Percentiles rank a stretch among this genome's conserved stretches.
These are phyloP conservation scores for Pelargonium cotyledonis DNA, from an alignment of 441 rosid species.

Conservation along the genomic window DNA sequence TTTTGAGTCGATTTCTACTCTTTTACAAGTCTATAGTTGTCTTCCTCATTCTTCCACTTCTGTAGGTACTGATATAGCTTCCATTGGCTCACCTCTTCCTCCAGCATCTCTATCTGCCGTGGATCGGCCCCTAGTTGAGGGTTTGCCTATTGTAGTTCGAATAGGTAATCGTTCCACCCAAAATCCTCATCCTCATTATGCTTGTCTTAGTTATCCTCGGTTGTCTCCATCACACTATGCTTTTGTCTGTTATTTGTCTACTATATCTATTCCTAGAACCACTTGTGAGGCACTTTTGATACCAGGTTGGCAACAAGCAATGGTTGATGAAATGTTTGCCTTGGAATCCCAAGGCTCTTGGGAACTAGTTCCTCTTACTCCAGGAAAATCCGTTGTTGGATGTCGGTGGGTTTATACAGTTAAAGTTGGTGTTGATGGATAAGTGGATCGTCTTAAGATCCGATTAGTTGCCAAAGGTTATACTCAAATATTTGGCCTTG, in stretches of 20 bases:
- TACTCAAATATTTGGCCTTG: slow-evolving; percentile 3
- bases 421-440: slow-evolving; percentile 5
- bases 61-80: too few relatives aligned
- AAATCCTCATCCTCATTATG: neutral
- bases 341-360: neutral
- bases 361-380: neutral
- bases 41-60: too few relatives aligned
- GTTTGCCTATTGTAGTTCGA: neutral
- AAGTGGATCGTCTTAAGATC: neutral
- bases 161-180: neutral
- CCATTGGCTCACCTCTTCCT: neutral
- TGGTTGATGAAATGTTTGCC: neutral
- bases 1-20: neutral
- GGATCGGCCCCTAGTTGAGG: neutral
- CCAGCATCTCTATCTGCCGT: neutral
- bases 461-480: slow-evolving; percentile 10
- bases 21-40: too few relatives aligned
- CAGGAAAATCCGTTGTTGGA: neutral
- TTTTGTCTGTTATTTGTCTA: neutral
- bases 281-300: neutral
- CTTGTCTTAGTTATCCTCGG: neutral
- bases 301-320: neutral
- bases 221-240: neutral
- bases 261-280: neutral
- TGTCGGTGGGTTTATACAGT: neutral